phyloP scores from a whole-genome alignment of 805 yeast species.

The Diddensiella caesifluorescens region DNA sequence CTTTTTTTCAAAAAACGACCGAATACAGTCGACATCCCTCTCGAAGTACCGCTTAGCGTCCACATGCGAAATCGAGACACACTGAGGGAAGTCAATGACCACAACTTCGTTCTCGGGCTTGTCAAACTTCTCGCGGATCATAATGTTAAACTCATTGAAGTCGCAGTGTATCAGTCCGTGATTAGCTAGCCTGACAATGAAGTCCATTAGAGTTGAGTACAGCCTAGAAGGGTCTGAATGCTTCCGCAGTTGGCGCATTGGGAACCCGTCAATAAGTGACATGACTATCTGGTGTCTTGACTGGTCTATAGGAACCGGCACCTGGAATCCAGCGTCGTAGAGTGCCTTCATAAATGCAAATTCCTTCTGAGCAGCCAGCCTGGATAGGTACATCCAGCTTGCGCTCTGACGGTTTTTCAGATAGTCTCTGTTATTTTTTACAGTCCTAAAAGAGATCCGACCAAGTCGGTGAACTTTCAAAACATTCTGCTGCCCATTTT shows the following conservation, averaged over 20 bases:
- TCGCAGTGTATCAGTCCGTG: constrained; percentile 96
- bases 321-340: constrained; percentile 68
- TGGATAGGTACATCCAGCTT: constrained; percentile 89
- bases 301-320: constrained; percentile 84
- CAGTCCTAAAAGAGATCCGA: constrained; percentile 86
- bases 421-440: constrained; percentile 91
- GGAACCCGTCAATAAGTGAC: constrained; percentile 86
- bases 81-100: constrained; percentile 97
- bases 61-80: constrained; percentile 84
- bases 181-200: constrained; percentile 76
- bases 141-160: constrained; percentile 93
- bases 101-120: constrained; percentile 62
- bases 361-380: constrained; percentile 89
- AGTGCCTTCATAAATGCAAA: constrained; percentile 79
- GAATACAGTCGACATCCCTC: constrained; percentile 88
- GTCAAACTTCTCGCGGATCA: constrained; percentile 54
- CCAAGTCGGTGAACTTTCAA: constrained; percentile 91
- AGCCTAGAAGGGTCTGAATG: constrained; percentile 65
- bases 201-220: constrained; percentile 81
- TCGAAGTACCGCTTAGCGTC: constrained; percentile 86
- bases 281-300: constrained; percentile 89
- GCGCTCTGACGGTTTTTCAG: constrained; percentile 63
- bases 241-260: constrained; percentile 76
- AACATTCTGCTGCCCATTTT: constrained; percentile 60
- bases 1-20: constrained; percentile 74